These are phyloP conservation scores for Fusarium torreyae DNA, from an alignment of 2,329 filamentous ascomycete genomes.

Conservation along the genomic window DNA sequence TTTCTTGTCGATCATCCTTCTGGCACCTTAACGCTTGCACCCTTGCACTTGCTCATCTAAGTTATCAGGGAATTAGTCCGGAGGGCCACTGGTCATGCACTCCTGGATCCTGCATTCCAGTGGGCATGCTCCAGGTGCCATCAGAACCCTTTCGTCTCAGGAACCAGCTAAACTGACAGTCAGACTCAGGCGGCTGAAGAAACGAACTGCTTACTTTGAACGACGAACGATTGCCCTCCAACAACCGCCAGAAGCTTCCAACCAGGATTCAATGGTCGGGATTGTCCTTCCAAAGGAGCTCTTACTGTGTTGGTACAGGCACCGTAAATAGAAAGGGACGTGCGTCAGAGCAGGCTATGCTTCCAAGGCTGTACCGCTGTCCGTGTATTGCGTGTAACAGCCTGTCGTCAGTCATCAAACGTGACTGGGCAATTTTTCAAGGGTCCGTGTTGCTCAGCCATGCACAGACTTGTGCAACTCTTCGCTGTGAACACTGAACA, in stretches of 20 bases:
- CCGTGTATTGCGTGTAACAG: slow-evolving; percentile 23
- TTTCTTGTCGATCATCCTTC: slow-evolving; percentile 38
- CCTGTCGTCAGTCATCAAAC: slow-evolving; percentile 28
- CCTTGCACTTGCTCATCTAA: slow-evolving; percentile 37
- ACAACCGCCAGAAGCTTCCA: slow-evolving; percentile 36
- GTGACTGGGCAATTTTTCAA: slow-evolving; percentile 34
- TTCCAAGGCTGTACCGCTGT: slow-evolving; percentile 15
- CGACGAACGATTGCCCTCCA: slow-evolving; percentile 16
- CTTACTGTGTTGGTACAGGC: slow-evolving; percentile 22
- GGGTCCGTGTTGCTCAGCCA: slow-evolving; percentile 30
- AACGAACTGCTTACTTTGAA: slow-evolving; percentile 36
- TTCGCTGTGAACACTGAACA: slow-evolving; percentile 10
- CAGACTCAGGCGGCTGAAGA: slow-evolving; percentile 11
- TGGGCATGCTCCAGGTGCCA: slow-evolving; percentile 14
- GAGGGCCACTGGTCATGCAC: slow-evolving; percentile 43
- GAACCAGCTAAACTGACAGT: slow-evolving; percentile 26
- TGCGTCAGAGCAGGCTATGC: slow-evolving; percentile 39
- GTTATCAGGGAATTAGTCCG: slow-evolving; percentile 39
- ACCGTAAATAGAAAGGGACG: slow-evolving; percentile 43
- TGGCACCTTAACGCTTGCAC: slow-evolving; percentile 22
- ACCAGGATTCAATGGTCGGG: slow-evolving; percentile 13
- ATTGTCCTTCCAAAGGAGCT: slow-evolving; percentile 10
- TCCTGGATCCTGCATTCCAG: slow-evolving; percentile 51
- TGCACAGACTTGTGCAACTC: slow-evolving; percentile 38
- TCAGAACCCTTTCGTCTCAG: slow-evolving; percentile 31